phyloP scores from a whole-genome alignment of 192 early-diverging fungal genomes.

The Coemansia sp. region DNA sequence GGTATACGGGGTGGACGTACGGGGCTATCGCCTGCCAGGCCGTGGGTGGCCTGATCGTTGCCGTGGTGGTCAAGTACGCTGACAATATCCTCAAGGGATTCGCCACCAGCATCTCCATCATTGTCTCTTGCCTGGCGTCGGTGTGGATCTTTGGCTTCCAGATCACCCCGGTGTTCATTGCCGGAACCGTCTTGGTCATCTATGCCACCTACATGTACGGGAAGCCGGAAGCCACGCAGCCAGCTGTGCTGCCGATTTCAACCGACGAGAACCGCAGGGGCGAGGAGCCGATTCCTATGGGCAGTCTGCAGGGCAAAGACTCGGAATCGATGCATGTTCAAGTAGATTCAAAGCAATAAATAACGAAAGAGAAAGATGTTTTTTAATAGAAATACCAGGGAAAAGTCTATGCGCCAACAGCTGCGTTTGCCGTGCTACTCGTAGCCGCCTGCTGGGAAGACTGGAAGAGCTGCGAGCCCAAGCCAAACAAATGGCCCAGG shows the following conservation, averaged over 20 bases:
- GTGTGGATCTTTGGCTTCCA: constrained; percentile 81
- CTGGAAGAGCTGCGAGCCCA: constrained; percentile 36
- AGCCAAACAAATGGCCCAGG: constrained; percentile 57
- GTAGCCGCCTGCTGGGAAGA: constrained; percentile 3
- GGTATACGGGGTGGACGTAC: constrained; percentile 80
- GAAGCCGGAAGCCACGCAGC: neutral
- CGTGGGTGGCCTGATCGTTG: constrained; percentile 89
- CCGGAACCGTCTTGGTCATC: constrained; percentile 73
- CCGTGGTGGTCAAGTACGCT: constrained; percentile 95
- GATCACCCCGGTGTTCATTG: constrained; percentile 66
- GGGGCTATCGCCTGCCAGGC: constrained; percentile 86
- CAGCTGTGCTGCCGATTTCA: constrained; percentile 5
- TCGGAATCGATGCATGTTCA: too few relatives aligned
- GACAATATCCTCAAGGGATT: constrained; percentile 99
- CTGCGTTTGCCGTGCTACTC: neutral
- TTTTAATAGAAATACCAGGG: neutral
- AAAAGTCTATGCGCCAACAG: constrained; percentile 22
- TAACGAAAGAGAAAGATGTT: neutral
- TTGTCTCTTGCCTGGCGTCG: constrained; percentile 82
- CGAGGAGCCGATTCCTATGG: constrained; percentile 4
- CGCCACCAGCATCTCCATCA: constrained; percentile 93
- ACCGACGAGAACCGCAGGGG: neutral
- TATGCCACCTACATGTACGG: constrained; percentile 77
- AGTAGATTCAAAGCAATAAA: neutral
- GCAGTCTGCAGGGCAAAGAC: neutral